These are phyloP conservation scores for Phialophora macrospora DNA, from an alignment of 2,329 filamentous ascomycete genomes.

Conservation along the genomic window DNA sequence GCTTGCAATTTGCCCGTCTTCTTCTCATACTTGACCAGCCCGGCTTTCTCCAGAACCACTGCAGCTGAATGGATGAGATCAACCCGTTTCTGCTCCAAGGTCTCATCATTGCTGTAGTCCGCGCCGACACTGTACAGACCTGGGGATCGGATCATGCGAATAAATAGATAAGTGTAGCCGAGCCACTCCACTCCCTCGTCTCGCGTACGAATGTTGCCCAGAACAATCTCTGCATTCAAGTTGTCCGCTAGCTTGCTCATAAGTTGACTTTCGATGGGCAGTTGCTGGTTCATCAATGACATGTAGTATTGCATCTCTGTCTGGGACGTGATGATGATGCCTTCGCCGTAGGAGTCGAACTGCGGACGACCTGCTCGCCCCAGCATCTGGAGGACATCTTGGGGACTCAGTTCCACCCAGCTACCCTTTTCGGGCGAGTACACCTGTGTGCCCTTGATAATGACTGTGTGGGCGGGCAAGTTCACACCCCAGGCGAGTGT, in stretches of 20 bases:
- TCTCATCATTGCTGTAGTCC: constrained; percentile 91
- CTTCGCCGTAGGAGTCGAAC: constrained; percentile 96
- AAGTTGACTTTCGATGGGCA: constrained; percentile 96
- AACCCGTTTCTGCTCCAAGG: constrained; percentile 94
- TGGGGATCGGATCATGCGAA: constrained; percentile 94
- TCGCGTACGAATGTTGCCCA: constrained; percentile 87
- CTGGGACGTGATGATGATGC: constrained; percentile 97
- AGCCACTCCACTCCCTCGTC: constrained; percentile 99
- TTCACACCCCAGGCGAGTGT: constrained; percentile 99
- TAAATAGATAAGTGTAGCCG: constrained; percentile 96
- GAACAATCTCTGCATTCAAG: constrained; percentile 91
- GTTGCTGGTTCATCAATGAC: constrained; percentile 92
- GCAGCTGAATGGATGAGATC: constrained; percentile 95
- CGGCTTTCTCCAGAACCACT: constrained; percentile 81
- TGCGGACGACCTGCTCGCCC: constrained; percentile 95
- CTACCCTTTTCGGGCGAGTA: constrained; percentile 98
- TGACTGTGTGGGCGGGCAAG: constrained; percentile 93
- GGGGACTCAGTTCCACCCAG: constrained; percentile 96
- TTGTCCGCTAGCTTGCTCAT: constrained; percentile 93
- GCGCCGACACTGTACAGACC: constrained; percentile 93
- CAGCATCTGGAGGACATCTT: constrained; percentile 98
- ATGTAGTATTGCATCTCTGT: constrained; percentile 96
- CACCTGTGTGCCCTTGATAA: constrained; percentile 97
- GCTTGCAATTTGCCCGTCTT: constrained; percentile 85
- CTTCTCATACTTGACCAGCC: constrained; percentile 92